Base-by-base conservation (phyloP, 2,329 filamentous ascomycete genomes). In the Fusarium bactridioides region DNA sequence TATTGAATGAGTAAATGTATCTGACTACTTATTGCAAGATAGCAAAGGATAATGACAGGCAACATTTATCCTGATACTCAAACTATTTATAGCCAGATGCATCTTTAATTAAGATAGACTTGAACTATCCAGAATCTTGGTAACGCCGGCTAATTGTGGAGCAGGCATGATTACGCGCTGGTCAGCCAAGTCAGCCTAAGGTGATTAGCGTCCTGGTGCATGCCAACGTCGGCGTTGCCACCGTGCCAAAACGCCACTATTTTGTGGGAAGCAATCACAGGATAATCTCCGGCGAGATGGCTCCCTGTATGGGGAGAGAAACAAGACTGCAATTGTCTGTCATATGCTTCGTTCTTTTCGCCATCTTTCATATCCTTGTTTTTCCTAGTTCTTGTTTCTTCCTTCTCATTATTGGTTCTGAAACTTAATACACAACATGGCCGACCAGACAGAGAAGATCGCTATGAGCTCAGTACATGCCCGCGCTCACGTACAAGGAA, bases 401-500 rank as follows among this genome's bases (percentile, higher is more conserved):
- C 0, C 7, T 23, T 50, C 21, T 29, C 1, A 13, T 10, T 50
- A 33, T 33, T 18, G 10, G 3, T 50, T 50, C 29, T 33, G 21
- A 50, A 50, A 50, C 47, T 31, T 13, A 33, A 18, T 23, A 50
- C 29, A 7, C 16, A 23, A 50, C 4, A 75, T 77, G 9, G 70
- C 67, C 18, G 81, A 83, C 29, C 77, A 78, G 7, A 78, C 80
- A 13, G 82, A 83, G 27, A 73, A 83, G 33, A 79, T 84, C 18
- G 82, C 83, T 64, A 84, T 31, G 90, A 91, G 72, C 92, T 89
- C 77, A 95, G 98, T 76, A 95, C 95, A 0, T 96, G 1, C 29
- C 16, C 21, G 21, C 21, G 15, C 21, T 23, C 29, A 50, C 10
- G 21, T 50, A 16, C 29, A 33, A 50, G 47, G 29, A 31, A 33